Conservation (phyloP, 768 basidiomycete species). For the Hypholoma sublateritium region DNA sequence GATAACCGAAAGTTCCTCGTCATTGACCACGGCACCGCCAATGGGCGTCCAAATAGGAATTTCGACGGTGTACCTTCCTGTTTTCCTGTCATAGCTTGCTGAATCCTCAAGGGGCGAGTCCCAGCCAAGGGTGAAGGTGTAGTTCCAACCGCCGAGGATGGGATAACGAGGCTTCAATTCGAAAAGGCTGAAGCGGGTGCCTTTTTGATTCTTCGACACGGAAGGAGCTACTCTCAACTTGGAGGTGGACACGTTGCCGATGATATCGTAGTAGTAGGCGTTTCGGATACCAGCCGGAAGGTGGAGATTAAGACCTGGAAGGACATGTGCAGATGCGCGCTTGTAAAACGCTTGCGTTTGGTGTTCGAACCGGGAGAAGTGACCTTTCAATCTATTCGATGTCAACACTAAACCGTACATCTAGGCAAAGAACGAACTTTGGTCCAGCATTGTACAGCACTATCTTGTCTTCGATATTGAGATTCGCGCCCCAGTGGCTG, state of each 20-base stretch:
- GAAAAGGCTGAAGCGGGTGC: conserved; percentile 61
- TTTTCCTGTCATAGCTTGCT: conserved; percentile 60
- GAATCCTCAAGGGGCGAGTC: conserved; percentile 83
- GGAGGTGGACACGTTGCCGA: conserved; percentile 97
- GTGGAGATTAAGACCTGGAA: conserved; percentile 72
- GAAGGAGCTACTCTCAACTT: conserved; percentile 72
- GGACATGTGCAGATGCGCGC: conserved; percentile 62
- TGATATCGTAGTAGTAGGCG: conserved; percentile 87
- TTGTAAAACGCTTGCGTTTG: conserved; percentile 76
- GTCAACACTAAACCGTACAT: neutral
- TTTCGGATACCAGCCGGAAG: conserved; percentile 83
- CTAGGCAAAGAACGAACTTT: conserved; percentile 50
- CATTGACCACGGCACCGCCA: conserved; percentile 76
- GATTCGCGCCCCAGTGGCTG: conserved; percentile 95
- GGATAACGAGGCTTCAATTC: conserved; percentile 92
- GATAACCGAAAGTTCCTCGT: conserved; percentile 77
- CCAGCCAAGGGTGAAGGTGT: conserved; percentile 92
- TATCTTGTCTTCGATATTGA: conserved; percentile 91
- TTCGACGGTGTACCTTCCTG: conserved; percentile 68
- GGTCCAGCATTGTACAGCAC: conserved; percentile 89
- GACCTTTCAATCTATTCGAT: conserved; percentile 80
- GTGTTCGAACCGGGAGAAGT: conserved; percentile 90
- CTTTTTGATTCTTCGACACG: conserved; percentile 52
- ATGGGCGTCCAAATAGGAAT: conserved; percentile 86
- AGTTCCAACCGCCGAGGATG: conserved; percentile 96